Evolutionary conservation across 208 protist species (phyloP), one percentile per base, ranked within the genome.

Genomic region (Acanthamoeba castellanii): DNA sequence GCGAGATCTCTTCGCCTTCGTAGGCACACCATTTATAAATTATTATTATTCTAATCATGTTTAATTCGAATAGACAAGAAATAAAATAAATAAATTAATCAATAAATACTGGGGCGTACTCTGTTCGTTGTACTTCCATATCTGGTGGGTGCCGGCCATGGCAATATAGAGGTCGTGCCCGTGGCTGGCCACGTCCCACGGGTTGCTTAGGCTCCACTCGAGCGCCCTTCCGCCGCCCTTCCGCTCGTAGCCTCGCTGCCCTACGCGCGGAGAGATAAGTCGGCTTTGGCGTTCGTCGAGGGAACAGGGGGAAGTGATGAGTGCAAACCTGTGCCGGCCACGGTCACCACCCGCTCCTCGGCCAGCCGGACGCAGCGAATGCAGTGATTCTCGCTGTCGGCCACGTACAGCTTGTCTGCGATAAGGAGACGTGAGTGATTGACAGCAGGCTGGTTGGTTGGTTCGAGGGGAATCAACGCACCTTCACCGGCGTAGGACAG

Each of bases 111-210:
- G 13, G 57, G 13, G 22, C 27, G n/a, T 30, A 70, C 61, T 70
- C 61, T 70, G 27, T 30, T 70, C 61, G 27, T 70, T 30, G 8
- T 14, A 30, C n/a, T 70, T 70, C 61, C 61, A 70, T 32, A 70
- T 70, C n/a, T 70, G 61, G n/a, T 70, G 61, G 25, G 61, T 70
- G 61, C 61, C 61, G 61, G 61, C 61, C 61, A 70, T 70, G 61
- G 61, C 61, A 27, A 70, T 70, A 27, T 70, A 70, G 61, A 70
- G 61, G 61, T 70, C 61, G 61, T 70, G 61, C 25, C 61, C 61
- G 61, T 70, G 61, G 27, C 61, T 70, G 27, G 61, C 61, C 61
- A 70, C 61, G 61, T 70, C 61, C 61, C 61, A 70, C 18, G 61
- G 61, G 27, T 70, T 70, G 61, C 61, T 34, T 27, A 70, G 61